A percentile compares a stretch with the other conserved stretches of the same genome.
Evolutionary conservation across 2,329 filamentous ascomycete genomes (phyloP).

Genomic region (Lecanicillium sp.): DNA sequence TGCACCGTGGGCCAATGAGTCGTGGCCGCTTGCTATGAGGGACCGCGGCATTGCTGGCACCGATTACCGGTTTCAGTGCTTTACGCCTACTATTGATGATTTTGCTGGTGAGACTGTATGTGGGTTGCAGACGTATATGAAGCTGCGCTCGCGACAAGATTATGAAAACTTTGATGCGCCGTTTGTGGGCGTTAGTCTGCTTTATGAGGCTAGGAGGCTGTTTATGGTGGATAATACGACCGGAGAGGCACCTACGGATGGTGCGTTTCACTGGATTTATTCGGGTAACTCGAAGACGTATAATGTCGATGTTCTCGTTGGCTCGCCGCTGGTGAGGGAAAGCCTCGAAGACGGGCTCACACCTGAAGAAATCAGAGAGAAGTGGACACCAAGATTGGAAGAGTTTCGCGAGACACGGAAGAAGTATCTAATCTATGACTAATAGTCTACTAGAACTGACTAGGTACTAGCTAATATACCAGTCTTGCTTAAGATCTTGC

Average conservation of each 20-base stretch:
- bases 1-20: constrained; percentile 11
- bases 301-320: constrained; percentile 9
- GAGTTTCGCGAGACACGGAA: constrained; percentile 6
- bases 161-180: constrained; percentile 6
- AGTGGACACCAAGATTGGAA: constrained; percentile 7
- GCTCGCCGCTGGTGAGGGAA: constrained; percentile 10
- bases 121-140: constrained; percentile 9
- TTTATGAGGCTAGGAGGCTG: constrained; percentile 9
- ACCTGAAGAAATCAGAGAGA: constrained; percentile 9
- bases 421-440: constrained; percentile 10
- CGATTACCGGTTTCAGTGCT: constrained; percentile 10
- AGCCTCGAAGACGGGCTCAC: constrained; percentile 9
- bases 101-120: constrained; percentile 6
- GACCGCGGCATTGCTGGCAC: constrained; percentile 5
- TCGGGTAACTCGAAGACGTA: constrained; percentile 2
- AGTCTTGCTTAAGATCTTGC: no score
- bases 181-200: constrained; percentile 7
- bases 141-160: constrained; percentile 1
- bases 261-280: constrained; percentile 8
- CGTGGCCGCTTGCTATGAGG: constrained; percentile 9
- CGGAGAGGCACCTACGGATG: constrained; percentile 2
- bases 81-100: constrained; percentile 9
- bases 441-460: no score
- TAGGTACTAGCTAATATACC: no score
- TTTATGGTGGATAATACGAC: constrained; percentile 7